Evolutionary conservation across 2,329 filamentous ascomycete genomes (phyloP), one percentile per base, ranked within the genome.

Genomic region (Neonectria punicea): DNA sequence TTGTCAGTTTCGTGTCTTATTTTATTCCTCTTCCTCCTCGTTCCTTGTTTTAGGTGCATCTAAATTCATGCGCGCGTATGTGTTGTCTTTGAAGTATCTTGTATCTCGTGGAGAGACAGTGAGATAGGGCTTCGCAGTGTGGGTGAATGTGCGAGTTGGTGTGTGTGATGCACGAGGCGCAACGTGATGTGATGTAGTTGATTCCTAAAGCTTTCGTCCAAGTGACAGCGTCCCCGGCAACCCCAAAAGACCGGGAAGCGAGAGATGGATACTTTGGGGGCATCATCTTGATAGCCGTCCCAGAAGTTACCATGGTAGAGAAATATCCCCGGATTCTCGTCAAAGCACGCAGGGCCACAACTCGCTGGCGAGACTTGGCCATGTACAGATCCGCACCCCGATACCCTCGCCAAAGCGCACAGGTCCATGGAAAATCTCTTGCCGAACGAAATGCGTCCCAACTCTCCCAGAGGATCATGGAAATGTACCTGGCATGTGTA

Each of bases 181-280:
- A 53, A 46, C 50, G 58, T 60, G 36, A 43, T 18, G n/a, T 18
- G 41, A 54, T 55, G 58, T 18, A 44, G 55, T 25, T 25, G 34
- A 61, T 25, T n/a, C 50, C 51, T 13, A 39, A 39, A 53, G 36
- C 34, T 18, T 34, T 7, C n/a, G 50, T 47, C 50, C 34, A 43
- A 41, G 28, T 49, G 18, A 25, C 16, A 39, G 43, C 55, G 34
- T 55, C 53, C 32, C 50, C 50, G 51, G 58, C 51, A 47, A 41
- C 49, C 30, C 49, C 49, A 51, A 51, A 32, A 5, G 11, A n/a
- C 16, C 46, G 8, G n/a, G 30, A 28, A 13, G 5, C 3, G n/a
- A 34, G 30, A 36, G 10, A 43, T 43, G 39, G n/a, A 32, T 32
- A 18, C 49, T 36, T 51, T 34, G 49, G 49, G 49, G 49, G 28